phyloP scores from a whole-genome alignment of 257 asterid genomes.

The Salvia miltiorrhiza region DNA sequence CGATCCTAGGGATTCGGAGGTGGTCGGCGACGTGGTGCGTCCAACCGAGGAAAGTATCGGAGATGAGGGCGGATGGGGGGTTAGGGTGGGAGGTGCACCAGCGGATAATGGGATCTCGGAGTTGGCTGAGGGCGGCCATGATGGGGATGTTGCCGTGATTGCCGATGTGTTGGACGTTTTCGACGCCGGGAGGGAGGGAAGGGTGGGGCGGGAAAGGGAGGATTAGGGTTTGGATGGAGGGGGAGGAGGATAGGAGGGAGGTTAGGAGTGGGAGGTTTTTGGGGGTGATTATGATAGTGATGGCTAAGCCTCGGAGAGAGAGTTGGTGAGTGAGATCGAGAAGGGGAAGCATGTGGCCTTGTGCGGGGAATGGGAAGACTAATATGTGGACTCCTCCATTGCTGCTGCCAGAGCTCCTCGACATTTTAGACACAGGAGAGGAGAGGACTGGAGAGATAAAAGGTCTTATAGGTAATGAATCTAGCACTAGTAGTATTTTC shows the following conservation, averaged over 20 bases:
- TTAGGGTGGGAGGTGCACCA: slow-evolving; percentile 49
- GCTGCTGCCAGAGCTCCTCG: slow-evolving; percentile 27
- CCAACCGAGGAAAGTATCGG: slow-evolving; percentile 85
- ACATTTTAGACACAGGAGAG: slow-evolving; percentile 15
- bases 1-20: slow-evolving; percentile 50
- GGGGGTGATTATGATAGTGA: slow-evolving; percentile 62
- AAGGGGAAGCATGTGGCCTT: slow-evolving; percentile 73
- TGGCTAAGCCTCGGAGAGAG: slow-evolving; percentile 40
- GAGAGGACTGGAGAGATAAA: neutral
- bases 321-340: slow-evolving; percentile 67
- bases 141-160: slow-evolving; percentile 50
- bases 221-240: slow-evolving; percentile 47
- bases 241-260: slow-evolving; percentile 50
- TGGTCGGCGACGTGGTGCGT: slow-evolving; percentile 41
- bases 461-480: no score
- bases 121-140: slow-evolving; percentile 41
- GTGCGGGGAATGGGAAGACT: slow-evolving; percentile 81
- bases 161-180: slow-evolving; percentile 64
- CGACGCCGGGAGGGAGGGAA: slow-evolving; percentile 61
- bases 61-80: slow-evolving; percentile 61
- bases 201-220: slow-evolving; percentile 67
- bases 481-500: no score
- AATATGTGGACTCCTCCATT: slow-evolving; percentile 42
- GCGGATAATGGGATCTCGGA: slow-evolving; percentile 40
- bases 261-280: slow-evolving; percentile 46